phyloP scores from a whole-genome alignment of 129 eudicot genomes.

The Apium graveolens region DNA sequence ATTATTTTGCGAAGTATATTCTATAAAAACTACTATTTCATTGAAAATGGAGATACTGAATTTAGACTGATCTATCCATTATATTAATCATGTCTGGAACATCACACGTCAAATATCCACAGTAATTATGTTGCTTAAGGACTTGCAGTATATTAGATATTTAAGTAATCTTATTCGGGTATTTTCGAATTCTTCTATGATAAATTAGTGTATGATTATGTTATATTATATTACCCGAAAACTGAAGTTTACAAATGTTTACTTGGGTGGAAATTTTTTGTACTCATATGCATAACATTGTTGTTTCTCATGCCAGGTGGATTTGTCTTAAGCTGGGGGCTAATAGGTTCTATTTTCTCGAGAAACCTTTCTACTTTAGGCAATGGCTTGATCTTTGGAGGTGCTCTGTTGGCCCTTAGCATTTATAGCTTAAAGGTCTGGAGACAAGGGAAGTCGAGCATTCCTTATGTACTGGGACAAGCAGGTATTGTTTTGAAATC shows the following conservation, averaged over 20 bases:
- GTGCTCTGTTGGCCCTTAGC: slow-evolving; percentile 76
- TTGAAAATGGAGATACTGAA: neutral
- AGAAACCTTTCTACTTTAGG: slow-evolving; percentile 48
- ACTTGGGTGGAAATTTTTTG: neutral
- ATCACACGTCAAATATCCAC: neutral
- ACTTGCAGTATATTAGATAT: neutral
- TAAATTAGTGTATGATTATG: neutral
- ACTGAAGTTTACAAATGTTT: neutral
- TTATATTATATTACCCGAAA: neutral
- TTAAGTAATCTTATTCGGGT: neutral
- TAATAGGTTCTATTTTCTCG: slow-evolving; percentile 56
- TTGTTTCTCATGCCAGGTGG: slow-evolving; percentile 44
- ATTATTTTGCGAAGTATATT: too few species aligned
- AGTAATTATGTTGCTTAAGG: neutral
- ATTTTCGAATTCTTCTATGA: neutral
- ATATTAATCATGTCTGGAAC: neutral
- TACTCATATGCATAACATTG: neutral
- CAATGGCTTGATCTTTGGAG: slow-evolving; percentile 65
- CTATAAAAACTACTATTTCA: too few species aligned
- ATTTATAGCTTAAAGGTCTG: slow-evolving; percentile 70
- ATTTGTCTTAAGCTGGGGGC: slow-evolving; percentile 63
- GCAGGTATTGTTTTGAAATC: slow-evolving; percentile 41
- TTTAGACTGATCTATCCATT: neutral
- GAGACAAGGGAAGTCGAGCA: slow-evolving; percentile 80
- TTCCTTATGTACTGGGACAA: slow-evolving; percentile 84